These are phyloP conservation scores for Lipomyces yamadae DNA, from an alignment of 805 yeast species.

Conservation along the genomic window DNA sequence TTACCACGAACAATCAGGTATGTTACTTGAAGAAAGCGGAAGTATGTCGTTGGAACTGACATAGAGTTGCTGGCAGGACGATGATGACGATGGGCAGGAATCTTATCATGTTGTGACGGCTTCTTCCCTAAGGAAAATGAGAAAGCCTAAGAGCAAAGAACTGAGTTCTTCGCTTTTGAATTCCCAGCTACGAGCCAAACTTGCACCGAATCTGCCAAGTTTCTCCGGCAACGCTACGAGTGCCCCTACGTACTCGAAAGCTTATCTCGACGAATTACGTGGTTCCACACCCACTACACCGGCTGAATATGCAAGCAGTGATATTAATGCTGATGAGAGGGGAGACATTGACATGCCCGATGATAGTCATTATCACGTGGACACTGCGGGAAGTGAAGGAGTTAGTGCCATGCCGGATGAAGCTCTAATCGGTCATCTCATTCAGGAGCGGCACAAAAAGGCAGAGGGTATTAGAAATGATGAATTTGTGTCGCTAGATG, in stretches of 20 bases:
- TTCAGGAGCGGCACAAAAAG: conserved; percentile 25
- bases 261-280: conserved; percentile 31
- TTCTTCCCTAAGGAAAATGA: conserved; percentile 21
- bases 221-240: background rate
- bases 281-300: conserved; percentile 32
- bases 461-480: conserved; percentile 14
- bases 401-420: conserved; percentile 33
- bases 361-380: conserved; percentile 17
- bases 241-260: conserved; percentile 19
- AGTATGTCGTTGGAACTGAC: background rate
- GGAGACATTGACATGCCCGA: conserved; percentile 8
- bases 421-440: conserved; percentile 32
- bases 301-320: conserved; percentile 14
- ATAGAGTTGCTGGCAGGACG: background rate
- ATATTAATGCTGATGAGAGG: background rate
- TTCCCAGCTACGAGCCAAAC: conserved; percentile 24
- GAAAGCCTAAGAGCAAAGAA: conserved; percentile 15
- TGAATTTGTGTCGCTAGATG: conserved; percentile 33
- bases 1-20: background rate
- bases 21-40: background rate
- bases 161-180: conserved; percentile 10
- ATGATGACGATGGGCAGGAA: conserved; percentile 20
- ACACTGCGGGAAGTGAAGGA: conserved; percentile 21
- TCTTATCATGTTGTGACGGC: conserved; percentile 24
- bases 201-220: conserved; percentile 24